Conservation (phyloP, 139 green algal genomes). For the Micractinium sp. region DNA sequence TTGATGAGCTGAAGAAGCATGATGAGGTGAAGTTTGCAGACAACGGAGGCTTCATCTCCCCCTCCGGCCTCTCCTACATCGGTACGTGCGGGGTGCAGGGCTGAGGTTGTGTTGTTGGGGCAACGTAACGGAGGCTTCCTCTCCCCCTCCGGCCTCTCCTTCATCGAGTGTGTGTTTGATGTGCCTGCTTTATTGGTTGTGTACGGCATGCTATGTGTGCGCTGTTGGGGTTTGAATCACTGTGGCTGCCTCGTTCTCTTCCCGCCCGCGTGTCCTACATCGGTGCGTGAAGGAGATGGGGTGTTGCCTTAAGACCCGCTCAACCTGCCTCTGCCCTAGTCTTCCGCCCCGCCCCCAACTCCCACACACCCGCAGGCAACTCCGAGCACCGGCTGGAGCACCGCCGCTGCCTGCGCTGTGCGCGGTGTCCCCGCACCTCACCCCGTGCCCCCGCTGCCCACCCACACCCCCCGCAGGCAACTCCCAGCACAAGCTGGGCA, state of each 20-base stretch:
- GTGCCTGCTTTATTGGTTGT: background rate
- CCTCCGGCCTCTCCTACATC: slow-evolving; percentile 87
- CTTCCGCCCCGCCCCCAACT: too few relatives aligned
- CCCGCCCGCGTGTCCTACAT: too few relatives aligned
- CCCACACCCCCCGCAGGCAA: slow-evolving; percentile 36
- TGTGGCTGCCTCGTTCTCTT: too few relatives aligned
- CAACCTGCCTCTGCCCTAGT: too few relatives aligned
- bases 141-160: background rate
- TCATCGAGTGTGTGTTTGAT: background rate
- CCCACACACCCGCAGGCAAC: background rate
- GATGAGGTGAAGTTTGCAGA: slow-evolving; percentile 92
- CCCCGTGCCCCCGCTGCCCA: background rate
- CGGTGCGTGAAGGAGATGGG: too few relatives aligned
- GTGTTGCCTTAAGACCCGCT: too few relatives aligned
- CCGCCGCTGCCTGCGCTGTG: background rate
- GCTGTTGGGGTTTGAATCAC: background rate
- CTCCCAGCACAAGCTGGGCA: slow-evolving; percentile 73
- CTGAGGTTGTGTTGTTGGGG: background rate
- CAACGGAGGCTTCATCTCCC: slow-evolving; percentile 74
- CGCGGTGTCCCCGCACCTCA: background rate
- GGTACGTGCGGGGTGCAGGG: slow-evolving; percentile 36
- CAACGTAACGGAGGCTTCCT: background rate
- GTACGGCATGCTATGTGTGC: too few relatives aligned
- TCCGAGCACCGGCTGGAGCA: background rate
- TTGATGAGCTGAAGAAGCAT: slow-evolving; percentile 81